Percentiles rank a stretch among this genome's conserved stretches.
Conservation (phyloP, 805 yeast species). For the Sugiyamaella mastotermitis region DNA sequence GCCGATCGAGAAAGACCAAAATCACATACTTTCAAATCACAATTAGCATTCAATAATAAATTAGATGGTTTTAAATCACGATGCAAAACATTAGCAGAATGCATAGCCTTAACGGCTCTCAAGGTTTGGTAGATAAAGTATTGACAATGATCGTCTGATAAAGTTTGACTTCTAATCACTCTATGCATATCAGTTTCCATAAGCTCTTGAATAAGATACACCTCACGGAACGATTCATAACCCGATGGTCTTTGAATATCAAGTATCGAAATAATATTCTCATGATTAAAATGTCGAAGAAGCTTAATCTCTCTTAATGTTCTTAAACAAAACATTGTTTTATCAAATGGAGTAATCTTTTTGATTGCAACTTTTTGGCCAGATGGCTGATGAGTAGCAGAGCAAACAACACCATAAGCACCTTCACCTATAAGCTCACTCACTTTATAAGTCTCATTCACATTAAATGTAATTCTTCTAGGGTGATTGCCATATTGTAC, state of each 20-base stretch:
- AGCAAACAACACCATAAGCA: constrained; percentile 89
- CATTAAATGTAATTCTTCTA: constrained; percentile 61
- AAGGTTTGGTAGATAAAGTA: constrained; percentile 88
- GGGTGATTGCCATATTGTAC: no score
- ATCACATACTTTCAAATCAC: constrained; percentile 91
- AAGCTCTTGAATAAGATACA: constrained; percentile 72
- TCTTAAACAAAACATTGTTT: constrained; percentile 81
- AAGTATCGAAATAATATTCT: constrained; percentile 81
- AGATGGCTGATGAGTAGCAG: constrained; percentile 81
- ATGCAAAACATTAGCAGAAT: constrained; percentile 90
- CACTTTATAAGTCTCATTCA: constrained; percentile 80
- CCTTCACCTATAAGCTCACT: constrained; percentile 89
- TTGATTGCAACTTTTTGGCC: constrained; percentile 91
- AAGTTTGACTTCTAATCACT: constrained; percentile 81
- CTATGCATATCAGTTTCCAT: constrained; percentile 99
- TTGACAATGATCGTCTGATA: constrained; percentile 90
- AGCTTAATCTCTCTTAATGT: constrained; percentile 87
- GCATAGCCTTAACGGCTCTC: constrained; percentile 84
- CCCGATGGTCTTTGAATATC: constrained; percentile 82
- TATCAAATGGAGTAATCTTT: constrained; percentile 86
- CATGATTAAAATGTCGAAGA: constrained; percentile 85
- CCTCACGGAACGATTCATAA: constrained; percentile 75
- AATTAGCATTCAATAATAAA: constrained; percentile 77
- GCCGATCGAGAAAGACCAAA: constrained; percentile 82
- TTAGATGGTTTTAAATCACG: constrained; percentile 91